These are phyloP conservation scores for Metrosideros polymorpha DNA, from an alignment of 441 rosid genomes.

Conservation along the genomic window DNA sequence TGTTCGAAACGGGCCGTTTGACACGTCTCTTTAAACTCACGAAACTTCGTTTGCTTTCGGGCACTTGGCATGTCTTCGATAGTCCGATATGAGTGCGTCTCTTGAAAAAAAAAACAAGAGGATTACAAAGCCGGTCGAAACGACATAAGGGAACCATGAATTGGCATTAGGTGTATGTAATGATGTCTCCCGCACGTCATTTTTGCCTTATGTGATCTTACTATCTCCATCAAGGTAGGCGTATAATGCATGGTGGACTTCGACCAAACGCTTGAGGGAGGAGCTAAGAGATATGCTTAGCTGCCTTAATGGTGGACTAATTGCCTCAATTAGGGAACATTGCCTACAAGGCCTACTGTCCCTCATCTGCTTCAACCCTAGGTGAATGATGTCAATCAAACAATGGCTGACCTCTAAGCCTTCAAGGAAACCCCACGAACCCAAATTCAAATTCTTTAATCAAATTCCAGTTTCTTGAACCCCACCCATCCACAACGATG, in stretches of 20 bases:
- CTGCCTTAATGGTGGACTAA: not conserved
- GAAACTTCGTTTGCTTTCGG: not conserved
- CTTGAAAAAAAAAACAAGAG: not conserved
- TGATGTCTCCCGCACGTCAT: not conserved
- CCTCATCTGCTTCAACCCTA: not conserved
- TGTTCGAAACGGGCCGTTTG: not conserved
- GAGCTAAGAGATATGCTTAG: not conserved
- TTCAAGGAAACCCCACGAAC: not conserved
- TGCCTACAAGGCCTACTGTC: not conserved
- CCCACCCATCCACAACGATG: not conserved
- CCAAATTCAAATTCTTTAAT: not conserved
- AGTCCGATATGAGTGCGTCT: not conserved
- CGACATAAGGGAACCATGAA: not conserved
- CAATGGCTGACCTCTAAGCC: not conserved
- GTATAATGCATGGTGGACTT: not conserved
- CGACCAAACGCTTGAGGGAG: not conserved
- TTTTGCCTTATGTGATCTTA: not conserved
- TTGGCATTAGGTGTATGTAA: not conserved
- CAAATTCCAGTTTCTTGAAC: not conserved
- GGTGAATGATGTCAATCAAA: not conserved
- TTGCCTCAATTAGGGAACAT: not conserved
- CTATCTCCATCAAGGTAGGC: not conserved
- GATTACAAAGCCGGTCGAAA: not conserved
- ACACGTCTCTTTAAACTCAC: not conserved
- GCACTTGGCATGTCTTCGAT: not conserved